Percentiles rank a stretch among this genome's conserved stretches.
Conservation (phyloP, 805 yeast genomes). For the Blastobotrys muscicola region DNA sequence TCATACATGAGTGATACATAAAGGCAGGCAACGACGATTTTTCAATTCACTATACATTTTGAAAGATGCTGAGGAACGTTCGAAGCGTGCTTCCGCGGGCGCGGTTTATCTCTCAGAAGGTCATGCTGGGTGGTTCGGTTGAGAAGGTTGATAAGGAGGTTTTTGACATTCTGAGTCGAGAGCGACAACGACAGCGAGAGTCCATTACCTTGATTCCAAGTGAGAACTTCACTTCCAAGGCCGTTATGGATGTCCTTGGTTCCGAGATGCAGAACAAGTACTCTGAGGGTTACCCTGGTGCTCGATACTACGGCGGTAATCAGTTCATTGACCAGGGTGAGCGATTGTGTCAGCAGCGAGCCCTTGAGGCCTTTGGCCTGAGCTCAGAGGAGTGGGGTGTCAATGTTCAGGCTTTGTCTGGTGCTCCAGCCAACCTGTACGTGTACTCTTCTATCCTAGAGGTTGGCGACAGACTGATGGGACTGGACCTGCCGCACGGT, state of each 20-base stretch:
- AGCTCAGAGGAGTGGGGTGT: conserved; percentile 90
- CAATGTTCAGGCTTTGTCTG: conserved; percentile 89
- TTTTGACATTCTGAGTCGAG: conserved; percentile 63
- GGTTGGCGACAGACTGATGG: conserved; percentile 92
- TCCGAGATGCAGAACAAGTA: conserved; percentile 96
- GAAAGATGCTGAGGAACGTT: too few relatives aligned
- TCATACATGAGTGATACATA: too few relatives aligned
- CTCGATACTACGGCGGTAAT: conserved; percentile 96
- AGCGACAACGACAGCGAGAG: conserved; percentile 78
- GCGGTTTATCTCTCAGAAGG: conserved; percentile 1
- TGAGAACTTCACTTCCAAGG: conserved; percentile 90
- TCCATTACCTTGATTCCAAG: conserved; percentile 90
- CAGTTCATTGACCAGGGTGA: conserved; percentile 90
- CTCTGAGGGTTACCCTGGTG: conserved; percentile 98
- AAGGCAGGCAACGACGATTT: too few relatives aligned
- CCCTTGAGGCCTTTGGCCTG: conserved; percentile 70
- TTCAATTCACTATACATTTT: neutral
- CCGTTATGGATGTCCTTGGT: conserved; percentile 91
- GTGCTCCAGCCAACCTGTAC: conserved; percentile 94
- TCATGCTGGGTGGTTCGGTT: conserved; percentile 13
- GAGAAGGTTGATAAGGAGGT: conserved; percentile 66
- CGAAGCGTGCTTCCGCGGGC: neutral
- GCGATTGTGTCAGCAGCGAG: conserved; percentile 82
- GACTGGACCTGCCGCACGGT: conserved; percentile 95
- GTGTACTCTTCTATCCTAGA: conserved; percentile 84